Conservation (phyloP, 371 early-diverging fungal genomes). For the Mortierella sp. region DNA sequence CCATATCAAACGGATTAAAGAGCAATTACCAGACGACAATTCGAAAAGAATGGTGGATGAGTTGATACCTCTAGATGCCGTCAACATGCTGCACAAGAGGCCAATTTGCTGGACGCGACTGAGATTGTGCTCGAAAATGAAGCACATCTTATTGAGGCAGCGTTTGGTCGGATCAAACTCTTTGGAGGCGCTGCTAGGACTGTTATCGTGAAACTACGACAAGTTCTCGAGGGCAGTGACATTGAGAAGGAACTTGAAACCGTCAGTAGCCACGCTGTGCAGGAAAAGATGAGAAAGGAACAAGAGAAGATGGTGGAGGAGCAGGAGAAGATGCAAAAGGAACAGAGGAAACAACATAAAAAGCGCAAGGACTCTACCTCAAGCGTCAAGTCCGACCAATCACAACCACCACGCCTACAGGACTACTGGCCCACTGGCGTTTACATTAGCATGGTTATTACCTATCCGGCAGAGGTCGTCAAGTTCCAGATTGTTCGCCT, state of each 20-base stretch:
- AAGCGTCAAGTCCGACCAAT: background rate
- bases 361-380: background rate
- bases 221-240: conserved; percentile 16
- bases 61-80: conserved; percentile 20
- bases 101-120: conserved; percentile 6
- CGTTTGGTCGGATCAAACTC: conserved; percentile 23
- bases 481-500: conserved; percentile 12
- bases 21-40: conserved; percentile 23
- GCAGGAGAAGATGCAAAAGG: conserved; percentile 14
- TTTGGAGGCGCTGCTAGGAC: conserved; percentile 10
- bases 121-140: conserved; percentile 13
- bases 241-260: conserved; percentile 25
- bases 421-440: conserved; percentile 26
- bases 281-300: conserved; percentile 22
- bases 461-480: conserved; percentile 31
- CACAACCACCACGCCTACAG: conserved; percentile 22
- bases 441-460: conserved; percentile 32
- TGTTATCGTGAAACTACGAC: conserved; percentile 26
- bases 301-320: conserved; percentile 11
- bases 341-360: conserved; percentile 12
- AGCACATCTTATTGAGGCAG: conserved; percentile 10
- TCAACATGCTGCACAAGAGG: conserved; percentile 23
- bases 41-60: conserved; percentile 27
- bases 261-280: conserved; percentile 19
- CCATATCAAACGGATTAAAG: conserved; percentile 23